Percentiles rank a stretch among this genome's conserved stretches.
phyloP scores from a whole-genome alignment of 306 rosid genomes.

The Lablab purpureus region DNA sequence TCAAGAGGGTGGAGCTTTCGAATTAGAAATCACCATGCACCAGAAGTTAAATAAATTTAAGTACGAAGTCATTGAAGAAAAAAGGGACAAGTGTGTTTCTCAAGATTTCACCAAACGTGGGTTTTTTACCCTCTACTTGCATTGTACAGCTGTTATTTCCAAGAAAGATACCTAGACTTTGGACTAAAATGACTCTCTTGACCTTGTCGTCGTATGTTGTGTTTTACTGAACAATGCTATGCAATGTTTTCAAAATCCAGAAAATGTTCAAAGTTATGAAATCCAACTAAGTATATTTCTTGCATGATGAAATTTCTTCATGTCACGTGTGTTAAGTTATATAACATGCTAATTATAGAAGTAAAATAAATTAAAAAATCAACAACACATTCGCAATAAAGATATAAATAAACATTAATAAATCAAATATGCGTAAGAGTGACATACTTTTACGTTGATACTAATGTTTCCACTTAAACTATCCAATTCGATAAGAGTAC shows the following conservation, averaged over 20 bases:
- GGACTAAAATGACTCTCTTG: slow-evolving; percentile 40
- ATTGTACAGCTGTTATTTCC: slow-evolving; percentile 44
- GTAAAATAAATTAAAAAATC: background rate
- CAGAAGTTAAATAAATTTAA: slow-evolving; percentile 60
- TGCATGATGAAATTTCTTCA: background rate
- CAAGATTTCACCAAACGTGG: slow-evolving; percentile 88
- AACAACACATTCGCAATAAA: background rate
- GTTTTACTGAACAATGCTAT: background rate
- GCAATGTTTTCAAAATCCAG: background rate
- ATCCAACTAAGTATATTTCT: background rate
- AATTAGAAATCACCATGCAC: slow-evolving; percentile 59
- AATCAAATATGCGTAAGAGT: background rate
- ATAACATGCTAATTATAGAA: background rate
- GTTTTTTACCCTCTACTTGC: slow-evolving; percentile 66
- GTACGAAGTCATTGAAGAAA: slow-evolving; percentile 43
- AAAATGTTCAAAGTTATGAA: background rate
- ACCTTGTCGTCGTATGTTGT: slow-evolving; percentile 3
- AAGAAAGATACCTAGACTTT: slow-evolving; percentile 34
- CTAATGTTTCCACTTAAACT: too few relatives aligned
- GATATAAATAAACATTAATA: background rate
- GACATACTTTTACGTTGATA: too few relatives aligned
- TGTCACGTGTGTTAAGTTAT: background rate
- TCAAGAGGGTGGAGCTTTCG: slow-evolving; percentile 16
- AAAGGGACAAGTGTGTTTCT: slow-evolving; percentile 57
- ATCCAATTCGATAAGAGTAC: too few relatives aligned